A percentile compares a stretch with the other conserved stretches of the same genome.
Conservation (phyloP, 495 filamentous ascomycete genomes). For the Rhizodiscina lignyota region DNA sequence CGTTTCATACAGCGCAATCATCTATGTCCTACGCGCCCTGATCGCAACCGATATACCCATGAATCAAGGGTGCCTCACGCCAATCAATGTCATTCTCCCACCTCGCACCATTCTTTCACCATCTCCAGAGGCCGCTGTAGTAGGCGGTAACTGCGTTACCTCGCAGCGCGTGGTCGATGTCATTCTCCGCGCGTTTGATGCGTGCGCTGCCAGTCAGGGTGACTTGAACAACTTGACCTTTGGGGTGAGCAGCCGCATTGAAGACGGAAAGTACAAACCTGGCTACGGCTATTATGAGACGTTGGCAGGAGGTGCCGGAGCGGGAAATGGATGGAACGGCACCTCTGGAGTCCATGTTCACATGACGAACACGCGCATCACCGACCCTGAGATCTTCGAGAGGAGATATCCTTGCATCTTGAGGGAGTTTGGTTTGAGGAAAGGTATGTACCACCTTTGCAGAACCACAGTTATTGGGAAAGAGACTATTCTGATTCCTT, state of each 20-base stretch:
- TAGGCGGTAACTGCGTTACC: constrained; percentile 13
- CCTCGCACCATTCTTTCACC: constrained; percentile 11
- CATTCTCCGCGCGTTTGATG: constrained; percentile 15
- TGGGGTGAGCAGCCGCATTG: constrained; percentile 13
- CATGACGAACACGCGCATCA: constrained; percentile 11
- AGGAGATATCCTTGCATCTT: constrained; percentile 9
- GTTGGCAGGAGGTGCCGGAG: constrained; percentile 6
- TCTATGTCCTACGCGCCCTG: constrained; percentile 14
- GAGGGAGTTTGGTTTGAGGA: no score
- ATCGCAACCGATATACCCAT: constrained; percentile 16
- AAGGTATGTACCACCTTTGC: no score
- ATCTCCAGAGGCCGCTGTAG: constrained; percentile 7
- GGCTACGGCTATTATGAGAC: constrained; percentile 8
- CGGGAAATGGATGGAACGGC: constrained; percentile 6
- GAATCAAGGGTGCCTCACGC: constrained; percentile 16
- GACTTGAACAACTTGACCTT: constrained; percentile 14
- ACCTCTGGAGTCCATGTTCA: constrained; percentile 7
- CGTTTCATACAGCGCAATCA: constrained; percentile 11
- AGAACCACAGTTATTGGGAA: no score
- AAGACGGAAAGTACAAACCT: constrained; percentile 1
- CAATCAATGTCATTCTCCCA: constrained; percentile 13
- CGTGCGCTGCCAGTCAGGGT: constrained; percentile 16
- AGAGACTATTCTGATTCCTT: no score
- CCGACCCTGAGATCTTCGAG: constrained; percentile 7
- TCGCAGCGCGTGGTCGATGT: constrained; percentile 18